Evolutionary conservation across 2,329 filamentous ascomycete genomes (phyloP).

Genomic region (Tolypocladium tropicale): DNA sequence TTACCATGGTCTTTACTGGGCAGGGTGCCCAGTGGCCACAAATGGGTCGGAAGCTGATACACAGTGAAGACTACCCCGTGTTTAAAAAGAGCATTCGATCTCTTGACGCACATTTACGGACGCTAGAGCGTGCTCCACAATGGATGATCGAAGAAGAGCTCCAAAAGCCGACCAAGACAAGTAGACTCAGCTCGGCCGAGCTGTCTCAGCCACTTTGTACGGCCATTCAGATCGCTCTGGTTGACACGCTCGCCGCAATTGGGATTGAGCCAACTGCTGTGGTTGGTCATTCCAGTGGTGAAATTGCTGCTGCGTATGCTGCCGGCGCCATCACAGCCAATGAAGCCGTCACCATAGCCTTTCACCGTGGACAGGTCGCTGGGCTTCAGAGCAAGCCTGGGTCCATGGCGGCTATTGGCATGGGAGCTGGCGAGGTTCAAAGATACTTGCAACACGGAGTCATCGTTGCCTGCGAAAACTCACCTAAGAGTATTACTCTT

Average conservation of each 20-base stretch:
- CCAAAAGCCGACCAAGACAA: not conserved
- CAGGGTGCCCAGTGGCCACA: not conserved
- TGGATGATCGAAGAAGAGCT: not conserved
- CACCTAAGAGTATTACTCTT: not conserved
- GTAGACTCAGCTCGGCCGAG: not conserved
- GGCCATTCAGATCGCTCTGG: not conserved
- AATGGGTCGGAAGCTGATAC: not conserved
- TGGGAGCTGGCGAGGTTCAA: constrained; percentile 16
- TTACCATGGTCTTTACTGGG: not conserved
- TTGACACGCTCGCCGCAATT: not conserved
- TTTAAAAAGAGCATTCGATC: not conserved
- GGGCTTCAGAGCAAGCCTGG: not conserved
- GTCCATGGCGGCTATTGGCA: constrained; percentile 17
- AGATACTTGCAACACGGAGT: constrained; percentile 10
- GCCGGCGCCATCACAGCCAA: not conserved
- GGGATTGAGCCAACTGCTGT: not conserved
- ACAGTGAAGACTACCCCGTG: not conserved
- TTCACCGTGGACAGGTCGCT: constrained; percentile 12
- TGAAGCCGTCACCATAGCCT: not conserved
- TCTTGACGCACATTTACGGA: not conserved
- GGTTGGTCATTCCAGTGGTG: not conserved
- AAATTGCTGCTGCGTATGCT: not conserved
- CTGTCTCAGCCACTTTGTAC: not conserved
- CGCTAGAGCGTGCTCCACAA: not conserved
- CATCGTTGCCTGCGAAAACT: constrained; percentile 2